Evolutionary conservation across 1,284 basidiomycete species (phyloP), one percentile per base, ranked within the genome.

Genomic region (Tylopilus orsonianus): DNA sequence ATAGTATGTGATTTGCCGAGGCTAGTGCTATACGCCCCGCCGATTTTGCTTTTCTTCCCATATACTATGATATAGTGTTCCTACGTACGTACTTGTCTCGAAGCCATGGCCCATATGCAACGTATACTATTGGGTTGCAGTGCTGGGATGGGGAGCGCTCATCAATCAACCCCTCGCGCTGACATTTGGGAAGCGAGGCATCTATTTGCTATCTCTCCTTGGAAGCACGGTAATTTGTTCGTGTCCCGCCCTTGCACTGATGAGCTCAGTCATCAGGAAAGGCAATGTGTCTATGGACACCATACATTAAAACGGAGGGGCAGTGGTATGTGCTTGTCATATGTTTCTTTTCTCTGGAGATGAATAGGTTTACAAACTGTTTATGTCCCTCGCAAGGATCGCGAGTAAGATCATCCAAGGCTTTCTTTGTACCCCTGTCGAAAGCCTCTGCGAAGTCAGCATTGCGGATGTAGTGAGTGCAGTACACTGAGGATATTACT

Each of bases 361-460:
- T 23, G 16, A 8, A 26, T 10, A 20, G 8, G 19, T 10, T 16
- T 27, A 34, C 24, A 14, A 22, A 33, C 32, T 13, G 26, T 29
- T 23, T 18, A 23, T 19, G 9, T 39, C 16, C n/a, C 13, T 20
- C 5, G 2, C 12, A 23, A 55, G 54, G 54, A 55, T 55, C 12
- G 54, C 46, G 18, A 55, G 45, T 16, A 55, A 55, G 36, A 55
- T 55, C 23, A 44, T 55, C 7, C 54, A 55, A 30, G 54, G 54
- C 16, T 55, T 39, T 23, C 49, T 55, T 33, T 55, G 54, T 16
- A 55, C 53, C 38, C 54, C 54, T 19, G 54, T 55, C n/a, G 54
- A 55, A 34, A 55, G 54, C 12, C 46, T 55, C 19, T 55, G 54
- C 32, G 54, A 55, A 42, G 54, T 55, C 32, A 55, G 54, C 46